phyloP scores from a whole-genome alignment of 2,329 filamentous ascomycete genomes.

The Xylaria sp. region DNA sequence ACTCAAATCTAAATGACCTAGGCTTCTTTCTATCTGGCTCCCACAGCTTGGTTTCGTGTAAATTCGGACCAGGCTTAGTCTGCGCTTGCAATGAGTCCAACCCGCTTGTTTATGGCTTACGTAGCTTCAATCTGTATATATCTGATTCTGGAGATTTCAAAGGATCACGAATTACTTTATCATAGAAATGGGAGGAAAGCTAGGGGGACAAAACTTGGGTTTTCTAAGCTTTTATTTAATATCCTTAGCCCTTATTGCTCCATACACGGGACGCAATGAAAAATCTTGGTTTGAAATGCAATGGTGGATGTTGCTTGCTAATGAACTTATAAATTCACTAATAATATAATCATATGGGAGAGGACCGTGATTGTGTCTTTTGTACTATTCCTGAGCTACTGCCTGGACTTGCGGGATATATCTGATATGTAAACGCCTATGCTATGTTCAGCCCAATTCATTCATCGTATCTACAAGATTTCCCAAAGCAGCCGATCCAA shows the following conservation, averaged over 20 bases:
- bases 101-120: conserved; percentile 1
- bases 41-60: background rate
- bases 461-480: conserved; percentile 10
- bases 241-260: conserved; percentile 3
- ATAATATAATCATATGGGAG: background rate
- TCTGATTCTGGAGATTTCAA: conserved; percentile 20
- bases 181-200: background rate
- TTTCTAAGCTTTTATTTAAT: conserved; percentile 18
- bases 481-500: background rate
- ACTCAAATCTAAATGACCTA: background rate
- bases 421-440: background rate
- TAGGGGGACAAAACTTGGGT: background rate
- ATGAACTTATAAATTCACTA: background rate
- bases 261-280: conserved; percentile 19
- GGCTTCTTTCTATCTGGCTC: background rate
- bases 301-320: no score
- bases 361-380: background rate
- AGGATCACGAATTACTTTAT: conserved; percentile 18
- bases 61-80: background rate
- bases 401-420: background rate
- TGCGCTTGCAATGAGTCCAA: background rate
- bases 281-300: background rate
- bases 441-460: conserved; percentile 3
- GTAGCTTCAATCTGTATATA: conserved; percentile 30
- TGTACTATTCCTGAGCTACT: background rate